Base-by-base conservation (phyloP, 192 early-diverging fungal species). In the Piromyces sp. region DNA sequence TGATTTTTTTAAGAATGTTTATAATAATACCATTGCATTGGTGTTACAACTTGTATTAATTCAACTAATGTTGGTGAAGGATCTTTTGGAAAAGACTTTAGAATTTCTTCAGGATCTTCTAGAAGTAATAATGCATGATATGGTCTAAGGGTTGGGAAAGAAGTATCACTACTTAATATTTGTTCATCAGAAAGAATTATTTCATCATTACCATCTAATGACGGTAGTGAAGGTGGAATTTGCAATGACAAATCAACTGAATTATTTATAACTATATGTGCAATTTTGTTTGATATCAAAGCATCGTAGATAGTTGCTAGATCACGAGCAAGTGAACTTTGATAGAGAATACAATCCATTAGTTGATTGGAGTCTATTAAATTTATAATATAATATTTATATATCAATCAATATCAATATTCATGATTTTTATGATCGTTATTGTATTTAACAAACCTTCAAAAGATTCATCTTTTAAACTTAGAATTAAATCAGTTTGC, bases 51-150 rank as follows among this genome's bases (percentile, higher is more conserved):
- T 80, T 97, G 94, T 30, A 98, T 91, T 51, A 98, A 85, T 38
- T 96, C 94, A 29, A 95, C 93, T 2, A 97, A 86, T n/a, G 96
- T 92, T 1, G 94, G 94, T 80, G 93, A 95, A 11, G 94, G 87
- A 88, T 95, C 94, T 79, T 92, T 83, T 14, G 95, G 95, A 81
- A 96, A 91, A 28, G 86, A 88, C 81, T 90, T 91, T 37, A 98
- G 82, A 30, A 93, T 90, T 79, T 95, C 94, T 78, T 93, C 94
- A 0, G 94, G 93, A 84, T 96, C 95, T 79, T 94, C 92, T 30
- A 95, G 84, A 22, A 97, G 88, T 82, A 98, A 82, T 9, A 98
- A 83, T 0, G 95, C 93, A 68, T 97, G 93, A 84, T 96, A 95
- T 0, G 97, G 95, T 81, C 94, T 90, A 29, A 98, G 88, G 17